Base-by-base conservation (phyloP, 306 rosid species). In the Abrus precatorius region DNA sequence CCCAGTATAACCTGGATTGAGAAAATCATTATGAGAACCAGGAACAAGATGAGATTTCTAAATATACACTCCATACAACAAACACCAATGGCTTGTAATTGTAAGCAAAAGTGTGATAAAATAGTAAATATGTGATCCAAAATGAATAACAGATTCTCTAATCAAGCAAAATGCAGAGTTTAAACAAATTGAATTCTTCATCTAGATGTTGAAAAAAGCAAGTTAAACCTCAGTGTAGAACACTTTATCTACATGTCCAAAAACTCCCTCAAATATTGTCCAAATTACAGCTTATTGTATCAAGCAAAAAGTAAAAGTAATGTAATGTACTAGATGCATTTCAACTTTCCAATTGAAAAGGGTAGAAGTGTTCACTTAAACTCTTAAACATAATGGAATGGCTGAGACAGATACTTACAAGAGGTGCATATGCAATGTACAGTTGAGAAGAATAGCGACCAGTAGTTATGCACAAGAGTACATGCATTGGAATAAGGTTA, bases 401-500 rank as follows among this genome's bases (percentile, higher is more conserved):
- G 72, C 50, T 45, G 71, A 43, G 71, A 45, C 28, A 60, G 50
- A 84, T 86, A 90, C 98, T 96, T 91, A 96, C 99, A 65, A 96
- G 93, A 75, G 99, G 99, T 55, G 97, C 93, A 72, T 93, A 96
- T 33, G 99, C 98, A 89, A 96, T 92, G 87, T 96, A 96, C 70
- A 96, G 87, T 10, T 97, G 93, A 75, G 98, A 83, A 69, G 99
- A 96, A 79, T 93, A 96, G 85, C 99, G 97, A 43, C 99, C 99
- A 50, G 99, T 93, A 64, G 89, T 75, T 84, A 96, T 87, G 97
- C 99, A 96, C 88, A 96, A 83, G 80, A 96, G 98, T 49, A 79
- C 99, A 88, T 96, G 99, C 93, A 96, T 93, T 4, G 99, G 99
- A 89, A 96, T 96, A 71, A 96, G 99, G 78, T 96, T 96, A 84